A percentile compares a stretch with the other conserved stretches of the same genome.
Evolutionary conservation across 345 rosid genomes (phyloP).

Genomic region (Erodium maritimum): DNA sequence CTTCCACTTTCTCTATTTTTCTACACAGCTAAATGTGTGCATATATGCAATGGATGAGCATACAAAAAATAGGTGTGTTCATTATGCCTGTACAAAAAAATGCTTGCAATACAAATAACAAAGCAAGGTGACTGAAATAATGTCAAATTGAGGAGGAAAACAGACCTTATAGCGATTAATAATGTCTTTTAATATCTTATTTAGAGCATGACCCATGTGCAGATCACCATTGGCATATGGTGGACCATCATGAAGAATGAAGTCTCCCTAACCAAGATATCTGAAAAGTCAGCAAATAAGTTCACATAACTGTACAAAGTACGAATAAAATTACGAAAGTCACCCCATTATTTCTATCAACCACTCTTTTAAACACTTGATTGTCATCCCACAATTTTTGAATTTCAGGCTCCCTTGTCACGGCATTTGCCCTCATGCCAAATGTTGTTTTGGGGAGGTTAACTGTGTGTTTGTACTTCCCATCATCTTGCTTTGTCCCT

Average conservation of each 20-base stretch:
- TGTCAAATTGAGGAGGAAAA: conserved; percentile 6
- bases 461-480: conserved; percentile 81
- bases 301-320: conserved; percentile 11
- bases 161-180: conserved; percentile 86
- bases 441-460: conserved; percentile 82
- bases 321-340: conserved; percentile 17
- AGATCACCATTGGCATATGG: conserved; percentile 93
- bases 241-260: conserved; percentile 95
- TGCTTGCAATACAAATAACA: background rate
- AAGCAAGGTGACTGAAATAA: conserved; percentile 3
- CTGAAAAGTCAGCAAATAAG: conserved; percentile 21
- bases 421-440: conserved; percentile 84
- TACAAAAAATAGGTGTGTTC: background rate
- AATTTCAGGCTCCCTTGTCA: conserved; percentile 81
- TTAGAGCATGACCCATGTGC: conserved; percentile 93
- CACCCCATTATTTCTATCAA: conserved; percentile 67
- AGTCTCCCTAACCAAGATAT: conserved; percentile 47
- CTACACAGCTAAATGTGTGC: background rate
- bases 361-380: conserved; percentile 69
- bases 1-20: background rate
- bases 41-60: background rate
- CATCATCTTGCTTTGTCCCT: conserved; percentile 82
- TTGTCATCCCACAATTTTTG: conserved; percentile 82
- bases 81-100: background rate
- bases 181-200: conserved; percentile 91